phyloP scores from a whole-genome alignment of 495 filamentous ascomycete species.

The Amorphotheca resinae region DNA sequence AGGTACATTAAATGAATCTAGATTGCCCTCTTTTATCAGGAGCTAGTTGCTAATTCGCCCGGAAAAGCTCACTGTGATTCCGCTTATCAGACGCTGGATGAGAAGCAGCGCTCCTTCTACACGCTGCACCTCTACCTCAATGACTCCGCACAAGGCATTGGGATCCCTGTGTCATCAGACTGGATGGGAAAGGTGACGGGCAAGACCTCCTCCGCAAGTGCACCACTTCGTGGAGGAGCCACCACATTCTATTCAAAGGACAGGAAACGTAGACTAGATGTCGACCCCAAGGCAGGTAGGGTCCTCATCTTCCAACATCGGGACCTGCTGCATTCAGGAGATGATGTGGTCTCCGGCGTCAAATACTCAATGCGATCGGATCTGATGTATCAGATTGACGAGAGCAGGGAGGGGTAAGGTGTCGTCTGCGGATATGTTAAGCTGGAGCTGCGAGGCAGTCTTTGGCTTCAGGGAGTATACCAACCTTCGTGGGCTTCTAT shows the following conservation, averaged over 20 bases:
- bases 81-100: constrained; percentile 46
- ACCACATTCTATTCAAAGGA: constrained; percentile 48
- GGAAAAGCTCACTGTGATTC: constrained; percentile 61
- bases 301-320: constrained; percentile 70
- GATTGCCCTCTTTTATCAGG: not conserved
- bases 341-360: constrained; percentile 54
- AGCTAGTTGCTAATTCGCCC: not conserved
- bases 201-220: constrained; percentile 5
- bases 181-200: not conserved
- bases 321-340: constrained; percentile 57
- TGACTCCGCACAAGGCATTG: constrained; percentile 35
- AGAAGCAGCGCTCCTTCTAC: constrained; percentile 47
- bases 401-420: not conserved
- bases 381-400: constrained; percentile 49
- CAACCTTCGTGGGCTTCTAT: too few species aligned
- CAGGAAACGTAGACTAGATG: constrained; percentile 37
- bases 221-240: constrained; percentile 45
- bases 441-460: too few species aligned
- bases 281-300: constrained; percentile 57
- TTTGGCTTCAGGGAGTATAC: too few species aligned
- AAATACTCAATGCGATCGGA: constrained; percentile 74
- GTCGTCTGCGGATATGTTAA: too few species aligned
- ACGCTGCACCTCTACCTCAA: constrained; percentile 83
- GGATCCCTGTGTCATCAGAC: constrained; percentile 8
- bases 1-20: constrained; percentile 24